Conservation (phyloP, 1,139 yeast genomes). For the Saccharomyces pastorianus region DNA sequence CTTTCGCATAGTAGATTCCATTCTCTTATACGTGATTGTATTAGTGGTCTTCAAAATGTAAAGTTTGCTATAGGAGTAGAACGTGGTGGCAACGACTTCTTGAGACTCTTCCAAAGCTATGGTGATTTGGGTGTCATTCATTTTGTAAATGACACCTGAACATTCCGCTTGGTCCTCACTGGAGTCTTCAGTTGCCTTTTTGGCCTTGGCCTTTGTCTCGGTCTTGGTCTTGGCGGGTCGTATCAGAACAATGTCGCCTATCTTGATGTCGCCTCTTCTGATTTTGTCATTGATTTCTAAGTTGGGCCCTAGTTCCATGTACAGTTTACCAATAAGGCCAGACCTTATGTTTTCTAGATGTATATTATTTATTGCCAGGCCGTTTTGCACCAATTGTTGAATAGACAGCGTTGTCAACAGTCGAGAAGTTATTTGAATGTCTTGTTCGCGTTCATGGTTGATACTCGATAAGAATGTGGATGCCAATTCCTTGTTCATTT, state of each 20-base stretch:
- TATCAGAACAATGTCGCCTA: slow-evolving; percentile 64
- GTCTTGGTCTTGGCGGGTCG: slow-evolving; percentile 26
- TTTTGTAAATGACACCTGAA: slow-evolving; percentile 6
- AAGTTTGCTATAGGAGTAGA: slow-evolving; percentile 34
- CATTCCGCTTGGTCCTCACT: slow-evolving; percentile 8
- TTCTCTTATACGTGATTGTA: slow-evolving; percentile 64
- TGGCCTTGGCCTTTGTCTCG: slow-evolving; percentile 4
- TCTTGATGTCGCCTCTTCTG: slow-evolving; percentile 51
- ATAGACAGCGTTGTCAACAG: slow-evolving; percentile 50
- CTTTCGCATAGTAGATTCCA: slow-evolving; percentile 72
- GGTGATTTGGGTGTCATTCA: slow-evolving; percentile 34
- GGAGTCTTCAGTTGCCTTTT: slow-evolving; percentile 3
- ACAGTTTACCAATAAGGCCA: slow-evolving; percentile 73
- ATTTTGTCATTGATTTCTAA: slow-evolving; percentile 44
- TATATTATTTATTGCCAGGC: slow-evolving; percentile 68
- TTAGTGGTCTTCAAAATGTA: slow-evolving; percentile 64
- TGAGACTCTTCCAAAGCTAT: slow-evolving; percentile 55
- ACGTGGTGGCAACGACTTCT: slow-evolving; percentile 42
- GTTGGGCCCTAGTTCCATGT: slow-evolving; percentile 56
- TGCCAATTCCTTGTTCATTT: slow-evolving; percentile 33
- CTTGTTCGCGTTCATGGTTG: slow-evolving; percentile 51
- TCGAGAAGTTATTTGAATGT: slow-evolving; percentile 45
- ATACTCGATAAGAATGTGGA: slow-evolving; percentile 44
- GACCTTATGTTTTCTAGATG: slow-evolving; percentile 53
- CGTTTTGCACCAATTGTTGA: slow-evolving; percentile 56